Percentiles rank a stretch among this genome's conserved stretches.
Conservation (phyloP, 129 eudicot species). For the Tanacetum coccineum region DNA sequence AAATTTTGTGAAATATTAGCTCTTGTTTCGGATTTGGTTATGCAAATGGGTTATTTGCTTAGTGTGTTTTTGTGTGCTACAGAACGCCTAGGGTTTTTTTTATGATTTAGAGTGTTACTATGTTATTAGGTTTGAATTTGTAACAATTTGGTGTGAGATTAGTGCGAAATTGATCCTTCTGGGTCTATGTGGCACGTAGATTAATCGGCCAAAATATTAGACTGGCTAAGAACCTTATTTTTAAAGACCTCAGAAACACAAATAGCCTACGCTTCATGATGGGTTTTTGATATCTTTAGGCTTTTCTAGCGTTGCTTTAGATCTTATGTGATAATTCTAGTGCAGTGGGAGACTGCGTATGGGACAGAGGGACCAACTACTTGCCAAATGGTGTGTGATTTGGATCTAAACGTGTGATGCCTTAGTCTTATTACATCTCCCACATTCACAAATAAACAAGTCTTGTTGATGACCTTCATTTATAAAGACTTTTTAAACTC, state of each 20-base stretch:
- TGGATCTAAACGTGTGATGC: slow-evolving; percentile 24
- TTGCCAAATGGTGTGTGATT: slow-evolving; percentile 23
- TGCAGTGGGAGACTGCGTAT: slow-evolving; percentile 21
- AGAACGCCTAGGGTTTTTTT: no score
- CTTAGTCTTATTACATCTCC: slow-evolving; percentile 32
- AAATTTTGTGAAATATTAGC: no score
- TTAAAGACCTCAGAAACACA: slow-evolving; percentile 63
- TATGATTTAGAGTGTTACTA: no score
- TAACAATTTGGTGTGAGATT: no score
- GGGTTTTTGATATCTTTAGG: slow-evolving; percentile 31
- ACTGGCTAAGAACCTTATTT: slow-evolving; percentile 28
- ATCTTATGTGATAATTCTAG: slow-evolving; percentile 10
- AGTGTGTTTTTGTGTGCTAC: no score
- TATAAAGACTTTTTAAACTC: slow-evolving; percentile 5
- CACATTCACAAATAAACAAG: slow-evolving; percentile 27
- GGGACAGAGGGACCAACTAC: slow-evolving; percentile 32
- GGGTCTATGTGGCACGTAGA: no score
- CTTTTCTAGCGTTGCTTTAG: slow-evolving; percentile 1
- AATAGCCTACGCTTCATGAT: slow-evolving; percentile 30
- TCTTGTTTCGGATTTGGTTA: no score
- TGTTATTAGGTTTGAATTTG: no score
- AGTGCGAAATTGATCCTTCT: no score
- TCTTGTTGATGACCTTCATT: slow-evolving; percentile 33
- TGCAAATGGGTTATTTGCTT: no score
- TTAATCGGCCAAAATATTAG: no score